Percentiles rank a stretch among this genome's conserved stretches.
Conservation (phyloP, 768 basidiomycete species). For the Butyriboletus loyo region DNA sequence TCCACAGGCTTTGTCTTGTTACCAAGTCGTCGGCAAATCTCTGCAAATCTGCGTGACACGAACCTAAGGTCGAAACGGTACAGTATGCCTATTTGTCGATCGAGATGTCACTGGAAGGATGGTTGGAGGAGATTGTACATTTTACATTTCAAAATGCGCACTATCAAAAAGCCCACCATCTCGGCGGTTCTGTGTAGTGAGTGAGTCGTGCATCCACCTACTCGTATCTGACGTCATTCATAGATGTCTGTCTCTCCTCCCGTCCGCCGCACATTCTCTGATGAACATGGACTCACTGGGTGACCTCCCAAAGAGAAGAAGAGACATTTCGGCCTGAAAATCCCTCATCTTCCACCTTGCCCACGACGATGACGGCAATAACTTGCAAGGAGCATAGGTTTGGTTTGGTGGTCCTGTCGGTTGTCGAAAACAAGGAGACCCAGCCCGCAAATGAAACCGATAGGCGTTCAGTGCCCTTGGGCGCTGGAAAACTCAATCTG, state of each 20-base stretch:
- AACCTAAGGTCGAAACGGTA: no score
- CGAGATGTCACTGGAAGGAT: slow-evolving; percentile 19
- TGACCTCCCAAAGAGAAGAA: slow-evolving; percentile 41
- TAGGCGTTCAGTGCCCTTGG: not conserved
- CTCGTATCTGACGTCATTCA: slow-evolving; percentile 5
- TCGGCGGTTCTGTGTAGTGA: not conserved
- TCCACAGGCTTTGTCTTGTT: no score
- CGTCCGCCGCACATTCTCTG: slow-evolving; percentile 32
- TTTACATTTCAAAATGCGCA: slow-evolving; percentile 17
- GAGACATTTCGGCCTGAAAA: slow-evolving; percentile 16
- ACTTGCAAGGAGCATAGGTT: slow-evolving; percentile 14
- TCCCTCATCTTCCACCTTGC: slow-evolving; percentile 18
- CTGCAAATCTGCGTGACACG: no score
- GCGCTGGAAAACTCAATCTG: slow-evolving; percentile 26
- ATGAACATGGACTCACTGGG: slow-evolving; percentile 43
- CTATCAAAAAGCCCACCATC: not conserved
- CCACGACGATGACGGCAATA: slow-evolving; percentile 21
- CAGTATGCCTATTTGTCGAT: slow-evolving; percentile 20
- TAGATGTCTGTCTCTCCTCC: slow-evolving; percentile 22
- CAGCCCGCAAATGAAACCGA: not conserved
- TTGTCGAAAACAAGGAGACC: not conserved
- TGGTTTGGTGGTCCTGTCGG: slow-evolving; percentile 1
- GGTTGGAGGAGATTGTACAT: not conserved
- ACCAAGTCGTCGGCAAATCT: no score
- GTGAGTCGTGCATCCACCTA: no score